Base-by-base conservation (phyloP, 257 asterid species). In the Capsicum rhomboideum region DNA sequence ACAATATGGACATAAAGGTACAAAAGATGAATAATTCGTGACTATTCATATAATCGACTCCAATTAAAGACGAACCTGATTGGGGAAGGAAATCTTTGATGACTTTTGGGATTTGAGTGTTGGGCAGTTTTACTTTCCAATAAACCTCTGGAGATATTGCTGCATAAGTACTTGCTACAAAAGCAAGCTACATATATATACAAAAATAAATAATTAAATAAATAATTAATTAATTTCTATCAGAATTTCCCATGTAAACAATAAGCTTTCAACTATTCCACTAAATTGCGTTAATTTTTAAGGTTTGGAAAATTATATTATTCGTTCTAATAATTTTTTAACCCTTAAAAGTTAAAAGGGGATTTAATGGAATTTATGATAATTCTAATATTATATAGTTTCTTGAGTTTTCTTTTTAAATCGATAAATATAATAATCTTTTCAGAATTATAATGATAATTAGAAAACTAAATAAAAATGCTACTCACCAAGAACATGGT, bases 121-220 rank as follows among this genome's bases (percentile, higher is more conserved):
- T 82, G 31, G 86, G 86, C 26, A 87, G 44, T 71, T 75, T 31
- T 11, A 88, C 71, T 21, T 85, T 87, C 90, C 90, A 87, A 67
- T 85, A 87, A 49, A 56, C 59, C 83, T 69, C 88, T 1, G 86
- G 13, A 52, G 80, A 9, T 85, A 66, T 26, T 26, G 83, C 79
- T 81, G 87, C 85, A 75, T 84, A 67, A 83, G 79, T 87, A 31
- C 75, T 67, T 37, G 64, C 87, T n/a, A 82, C 81, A 13, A 84
- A 34, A 61, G 61, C 61, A 86, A 87, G 28, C 89, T 87, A 37
- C 46, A 37, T 20, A 37, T 20, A 34, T 31, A 40, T 40, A 40
- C 44, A 40, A 40, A 6, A 40, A 40, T 40, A 40, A 40, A 40
- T 4, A 40, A 40, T 40, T 34, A 34, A 40, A 40, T 3, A 40